A percentile compares a stretch with the other conserved stretches of the same genome.
Conservation (phyloP, 371 early-diverging fungal species). For the Circinella minor region DNA sequence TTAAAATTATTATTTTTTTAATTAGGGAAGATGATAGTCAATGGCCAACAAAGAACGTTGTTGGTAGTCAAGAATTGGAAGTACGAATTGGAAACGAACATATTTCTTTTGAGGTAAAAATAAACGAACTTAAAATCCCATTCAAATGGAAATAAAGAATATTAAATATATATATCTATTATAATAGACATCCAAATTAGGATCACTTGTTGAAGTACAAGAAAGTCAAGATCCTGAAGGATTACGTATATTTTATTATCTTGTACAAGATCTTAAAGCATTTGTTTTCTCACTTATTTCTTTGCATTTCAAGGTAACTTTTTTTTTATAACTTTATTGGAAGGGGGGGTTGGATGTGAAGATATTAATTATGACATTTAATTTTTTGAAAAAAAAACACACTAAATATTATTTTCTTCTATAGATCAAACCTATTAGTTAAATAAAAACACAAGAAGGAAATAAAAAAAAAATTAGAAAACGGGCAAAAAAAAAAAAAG, state of each 20-base stretch:
- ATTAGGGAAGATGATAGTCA: conserved; percentile 88
- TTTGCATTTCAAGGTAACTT: conserved; percentile 92
- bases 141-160: neutral
- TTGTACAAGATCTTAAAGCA: conserved; percentile 97
- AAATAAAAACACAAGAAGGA: conserved; percentile 11
- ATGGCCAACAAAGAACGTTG: conserved; percentile 93
- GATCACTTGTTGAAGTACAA: conserved; percentile 90
- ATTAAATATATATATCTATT: neutral
- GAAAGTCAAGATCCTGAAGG: conserved; percentile 94
- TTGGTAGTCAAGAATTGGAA: conserved; percentile 95
- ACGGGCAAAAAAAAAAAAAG: neutral
- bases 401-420: neutral
- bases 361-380: too few relatives aligned
- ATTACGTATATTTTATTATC: conserved; percentile 91
- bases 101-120: conserved; percentile 88
- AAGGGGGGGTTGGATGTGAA: too few relatives aligned
- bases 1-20: too few relatives aligned
- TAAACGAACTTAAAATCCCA: neutral
- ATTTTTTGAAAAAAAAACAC: too few relatives aligned
- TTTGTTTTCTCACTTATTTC: conserved; percentile 93
- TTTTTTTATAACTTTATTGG: too few relatives aligned
- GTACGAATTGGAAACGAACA: conserved; percentile 89
- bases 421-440: conserved; percentile 56
- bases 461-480: neutral
- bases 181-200: conserved; percentile 87